phyloP scores from a whole-genome alignment of 2,329 filamentous ascomycete genomes.

The Pleurostoma richardsiae region DNA sequence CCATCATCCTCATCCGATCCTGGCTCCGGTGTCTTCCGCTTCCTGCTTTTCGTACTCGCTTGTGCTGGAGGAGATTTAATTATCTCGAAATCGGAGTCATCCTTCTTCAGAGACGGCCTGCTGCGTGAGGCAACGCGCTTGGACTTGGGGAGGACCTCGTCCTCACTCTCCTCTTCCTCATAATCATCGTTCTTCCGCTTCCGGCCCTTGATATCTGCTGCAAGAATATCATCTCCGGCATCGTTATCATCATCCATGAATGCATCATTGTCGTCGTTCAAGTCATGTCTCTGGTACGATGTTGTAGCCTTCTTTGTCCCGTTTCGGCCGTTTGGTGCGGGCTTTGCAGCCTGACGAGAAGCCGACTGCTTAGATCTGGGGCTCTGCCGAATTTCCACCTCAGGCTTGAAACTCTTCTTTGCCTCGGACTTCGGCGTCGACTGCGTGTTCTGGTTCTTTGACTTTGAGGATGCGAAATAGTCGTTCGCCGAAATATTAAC shows the following conservation, averaged over 20 bases:
- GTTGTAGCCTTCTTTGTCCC: constrained; percentile 34
- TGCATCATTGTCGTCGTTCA: constrained; percentile 49
- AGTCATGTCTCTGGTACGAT: constrained; percentile 31
- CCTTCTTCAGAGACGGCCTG: constrained; percentile 25
- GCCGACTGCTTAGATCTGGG: constrained; percentile 39
- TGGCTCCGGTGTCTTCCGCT: constrained; percentile 7
- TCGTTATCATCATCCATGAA: constrained; percentile 65
- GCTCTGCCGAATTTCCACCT: constrained; percentile 45
- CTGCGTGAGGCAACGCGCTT: constrained; percentile 49
- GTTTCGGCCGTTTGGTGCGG: constrained; percentile 21
- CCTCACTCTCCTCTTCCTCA: constrained; percentile 67
- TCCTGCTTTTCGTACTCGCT: constrained; percentile 21
- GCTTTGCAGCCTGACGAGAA: constrained; percentile 16
- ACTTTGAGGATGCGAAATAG: constrained; percentile 48
- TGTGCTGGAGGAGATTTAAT: constrained; percentile 17
- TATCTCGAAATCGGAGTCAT: constrained; percentile 25
- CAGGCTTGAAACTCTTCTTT: constrained; percentile 25
- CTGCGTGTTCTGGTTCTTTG: constrained; percentile 31
- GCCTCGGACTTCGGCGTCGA: constrained; percentile 33
- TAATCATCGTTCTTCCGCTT: constrained; percentile 72
- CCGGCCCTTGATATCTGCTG: constrained; percentile 61
- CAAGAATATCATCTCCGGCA: constrained; percentile 80
- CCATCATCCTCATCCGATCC: constrained; percentile 6
- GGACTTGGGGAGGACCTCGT: constrained; percentile 57
- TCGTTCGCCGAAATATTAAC: constrained; percentile 50